Evolutionary conservation across 164 flowering plant species (phyloP).

Genomic region (Magnolia changhungtana): DNA sequence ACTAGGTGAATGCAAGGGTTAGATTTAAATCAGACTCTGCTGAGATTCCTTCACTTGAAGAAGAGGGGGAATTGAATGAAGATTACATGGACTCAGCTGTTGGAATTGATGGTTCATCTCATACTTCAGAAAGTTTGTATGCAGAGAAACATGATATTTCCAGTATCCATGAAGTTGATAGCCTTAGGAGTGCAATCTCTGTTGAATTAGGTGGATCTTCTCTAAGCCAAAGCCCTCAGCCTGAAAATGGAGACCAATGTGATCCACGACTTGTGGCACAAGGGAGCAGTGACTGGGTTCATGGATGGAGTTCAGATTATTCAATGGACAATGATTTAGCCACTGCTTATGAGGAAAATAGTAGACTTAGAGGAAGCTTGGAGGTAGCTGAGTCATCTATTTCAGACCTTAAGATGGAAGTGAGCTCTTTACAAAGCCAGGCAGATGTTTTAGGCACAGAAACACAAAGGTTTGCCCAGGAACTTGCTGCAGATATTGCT

Average conservation of each 20-base stretch:
- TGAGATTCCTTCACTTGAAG: conserved; percentile 56
- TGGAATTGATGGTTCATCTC: conserved; percentile 78
- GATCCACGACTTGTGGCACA: conserved; percentile 36
- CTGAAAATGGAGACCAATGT: conserved; percentile 52
- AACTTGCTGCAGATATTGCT: conserved; percentile 62
- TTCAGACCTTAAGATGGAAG: conserved; percentile 60
- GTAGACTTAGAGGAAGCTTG: conserved; percentile 60
- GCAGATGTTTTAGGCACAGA: conserved; percentile 65
- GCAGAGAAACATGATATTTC: conserved; percentile 78
- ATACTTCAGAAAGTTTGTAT: conserved; percentile 74
- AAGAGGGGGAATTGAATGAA: conserved; percentile 46
- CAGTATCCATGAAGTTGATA: conserved; percentile 63
- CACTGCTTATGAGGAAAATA: conserved; percentile 65
- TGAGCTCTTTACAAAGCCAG: conserved; percentile 60
- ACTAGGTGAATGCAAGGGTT: conserved; percentile 59
- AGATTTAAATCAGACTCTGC: conserved; percentile 49
- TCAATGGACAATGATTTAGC: conserved; percentile 51
- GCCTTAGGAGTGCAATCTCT: conserved; percentile 59
- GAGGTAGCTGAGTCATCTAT: conserved; percentile 73
- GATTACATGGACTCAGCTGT: conserved; percentile 59
- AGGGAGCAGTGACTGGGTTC: conserved; percentile 61
- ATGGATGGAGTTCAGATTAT: conserved; percentile 64
- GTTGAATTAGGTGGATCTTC: conserved; percentile 55
- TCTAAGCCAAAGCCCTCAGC: conserved; percentile 44
- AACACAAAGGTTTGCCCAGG: conserved; percentile 50